Evolutionary conservation across 495 filamentous ascomycete genomes (phyloP), one percentile per base, ranked within the genome.

Genomic region (Aspergillus cavernicola): DNA sequence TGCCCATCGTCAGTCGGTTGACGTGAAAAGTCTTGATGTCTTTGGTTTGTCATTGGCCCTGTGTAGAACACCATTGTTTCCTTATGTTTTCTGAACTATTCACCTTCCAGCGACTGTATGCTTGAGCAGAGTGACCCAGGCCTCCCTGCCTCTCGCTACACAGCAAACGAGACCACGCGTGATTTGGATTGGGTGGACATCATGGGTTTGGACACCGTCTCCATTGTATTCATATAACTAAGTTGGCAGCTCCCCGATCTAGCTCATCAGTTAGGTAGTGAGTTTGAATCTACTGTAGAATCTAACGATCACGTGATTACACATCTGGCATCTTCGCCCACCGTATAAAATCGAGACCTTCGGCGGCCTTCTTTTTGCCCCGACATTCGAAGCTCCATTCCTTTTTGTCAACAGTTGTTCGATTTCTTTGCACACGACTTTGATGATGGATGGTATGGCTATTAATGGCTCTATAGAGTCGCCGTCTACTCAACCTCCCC

Each of bases 31-130:
- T 19, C 20, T 11, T n/a, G 18, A 28, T 22, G 40, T 33, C 37
- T 44, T 20, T 47, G 35, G 10, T 37, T 52, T 52, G 51, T 41
- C 28, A 41, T 23, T 33, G 44, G 45, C 35, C 52, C 60, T 62
- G 39, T 70, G 67, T 72, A 72, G 66, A 64, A 69, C 63, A 64
- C 52, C 53, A 41, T 51, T 61, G 50, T 53, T 56, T 57, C 49
- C 39, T 57, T 55, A 26, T 47, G 58, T 57, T 50, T 29, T 62
- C 59, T 40, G 36, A 44, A 52, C 48, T 57, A 52, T 58, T 51
- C 40, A 38, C 50, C 44, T 53, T 39, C 46, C 37, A 71, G 68
- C 66, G 63, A 66, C 60, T 62, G 59, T 28, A 44, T 42, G 52
- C 50, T 45, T 31, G 37, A 50, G 50, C 46, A 41, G 23, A 35